Evolutionary conservation across 2,329 filamentous ascomycete genomes (phyloP).

Genomic region (Fusarium pininemorale): DNA sequence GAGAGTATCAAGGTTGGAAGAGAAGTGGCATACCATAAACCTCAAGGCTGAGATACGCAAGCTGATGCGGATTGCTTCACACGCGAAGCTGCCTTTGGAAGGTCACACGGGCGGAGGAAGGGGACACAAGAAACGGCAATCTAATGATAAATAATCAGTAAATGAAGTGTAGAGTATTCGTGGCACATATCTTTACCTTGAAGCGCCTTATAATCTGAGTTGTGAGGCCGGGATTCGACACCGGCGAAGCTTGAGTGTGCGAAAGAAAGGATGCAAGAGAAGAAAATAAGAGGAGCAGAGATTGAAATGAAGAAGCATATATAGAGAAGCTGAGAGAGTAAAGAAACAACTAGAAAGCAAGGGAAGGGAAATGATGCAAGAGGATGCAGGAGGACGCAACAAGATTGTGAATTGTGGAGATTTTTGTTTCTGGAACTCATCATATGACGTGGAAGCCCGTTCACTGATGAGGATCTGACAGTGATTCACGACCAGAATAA

Average conservation of each 20-base stretch:
- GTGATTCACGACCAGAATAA: not conserved
- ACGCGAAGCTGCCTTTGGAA: not conserved
- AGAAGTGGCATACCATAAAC: not conserved
- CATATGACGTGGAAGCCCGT: too few relatives aligned
- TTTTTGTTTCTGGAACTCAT: not conserved
- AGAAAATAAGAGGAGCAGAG: not conserved
- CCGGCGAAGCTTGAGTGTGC: not conserved
- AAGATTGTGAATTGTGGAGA: not conserved
- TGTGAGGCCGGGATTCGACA: not conserved
- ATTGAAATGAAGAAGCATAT: not conserved
- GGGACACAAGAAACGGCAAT: too few relatives aligned
- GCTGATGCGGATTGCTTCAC: not conserved
- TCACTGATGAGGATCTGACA: not conserved
- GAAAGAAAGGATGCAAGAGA: not conserved
- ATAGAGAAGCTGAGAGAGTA: not conserved
- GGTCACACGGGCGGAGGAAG: too few relatives aligned
- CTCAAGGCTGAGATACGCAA: too few relatives aligned
- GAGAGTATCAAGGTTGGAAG: not conserved
- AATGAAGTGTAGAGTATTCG: not conserved
- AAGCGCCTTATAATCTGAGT: not conserved
- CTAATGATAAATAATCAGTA: too few relatives aligned
- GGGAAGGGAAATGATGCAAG: not conserved
- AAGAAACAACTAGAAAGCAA: not conserved
- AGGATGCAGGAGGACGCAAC: not conserved
- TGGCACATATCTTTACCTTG: not conserved